Evolutionary conservation across 495 filamentous ascomycete genomes (phyloP).

Genomic region (Neurospora cerealis): DNA sequence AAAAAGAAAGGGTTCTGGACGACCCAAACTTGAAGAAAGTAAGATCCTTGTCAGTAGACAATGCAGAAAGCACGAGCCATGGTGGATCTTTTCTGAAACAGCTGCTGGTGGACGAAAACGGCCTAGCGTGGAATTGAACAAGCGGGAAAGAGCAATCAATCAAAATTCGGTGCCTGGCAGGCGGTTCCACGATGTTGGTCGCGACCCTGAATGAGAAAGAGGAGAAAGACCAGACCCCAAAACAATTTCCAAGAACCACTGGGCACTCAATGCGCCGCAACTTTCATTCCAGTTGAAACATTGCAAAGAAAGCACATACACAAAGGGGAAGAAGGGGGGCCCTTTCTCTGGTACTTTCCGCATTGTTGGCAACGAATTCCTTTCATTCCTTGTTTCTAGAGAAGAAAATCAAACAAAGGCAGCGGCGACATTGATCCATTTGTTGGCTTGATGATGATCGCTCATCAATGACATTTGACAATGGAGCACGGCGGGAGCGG

Average conservation of each 20-base stretch:
- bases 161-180: neutral
- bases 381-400: neutral
- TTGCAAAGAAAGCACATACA: neutral
- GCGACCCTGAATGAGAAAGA: neutral
- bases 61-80: neutral
- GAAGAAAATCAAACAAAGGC: neutral
- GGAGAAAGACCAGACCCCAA: slow-evolving; percentile 6
- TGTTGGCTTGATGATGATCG: neutral
- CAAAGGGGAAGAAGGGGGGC: neutral
- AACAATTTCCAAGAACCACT: neutral
- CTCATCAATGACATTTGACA: neutral
- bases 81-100: neutral
- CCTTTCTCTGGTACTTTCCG: neutral
- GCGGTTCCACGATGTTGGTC: neutral
- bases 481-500: neutral
- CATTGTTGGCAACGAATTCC: neutral
- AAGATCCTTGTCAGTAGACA: neutral
- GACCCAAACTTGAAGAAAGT: neutral
- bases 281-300: neutral
- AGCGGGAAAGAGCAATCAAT: neutral
- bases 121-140: neutral
- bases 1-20: neutral
- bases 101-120: neutral
- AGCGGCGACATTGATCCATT: neutral
- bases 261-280: neutral